Evolutionary conservation across 2,329 filamentous ascomycete species (phyloP).

Genomic region (Xylaria sp.): DNA sequence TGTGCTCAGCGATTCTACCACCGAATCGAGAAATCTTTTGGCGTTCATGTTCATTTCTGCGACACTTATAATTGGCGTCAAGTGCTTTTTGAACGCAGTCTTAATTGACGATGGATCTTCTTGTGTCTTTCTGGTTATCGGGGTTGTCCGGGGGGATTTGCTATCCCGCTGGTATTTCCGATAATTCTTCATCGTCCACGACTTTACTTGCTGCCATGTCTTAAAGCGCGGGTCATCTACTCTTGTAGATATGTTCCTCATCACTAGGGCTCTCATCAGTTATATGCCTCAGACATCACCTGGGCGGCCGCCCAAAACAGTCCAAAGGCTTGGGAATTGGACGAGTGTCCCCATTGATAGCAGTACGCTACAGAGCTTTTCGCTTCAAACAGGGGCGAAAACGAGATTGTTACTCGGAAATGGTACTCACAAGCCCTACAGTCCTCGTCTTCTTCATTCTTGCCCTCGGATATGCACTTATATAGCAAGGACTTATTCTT

Average conservation of each 20-base stretch:
- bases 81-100: not conserved
- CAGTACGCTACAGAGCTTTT: too few relatives aligned
- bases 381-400: not conserved
- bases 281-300: not conserved
- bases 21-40: not conserved
- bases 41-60: slow-evolving; percentile 11
- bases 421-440: slow-evolving; percentile 9
- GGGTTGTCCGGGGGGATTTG: not conserved
- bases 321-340: not conserved
- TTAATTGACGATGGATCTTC: not conserved
- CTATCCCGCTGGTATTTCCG: not conserved
- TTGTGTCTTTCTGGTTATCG: not conserved
- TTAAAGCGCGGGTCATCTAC: slow-evolving; percentile 20
- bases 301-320: not conserved
- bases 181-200: not conserved
- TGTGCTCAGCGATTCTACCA: slow-evolving; percentile 6
- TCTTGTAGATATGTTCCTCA: slow-evolving; percentile 6
- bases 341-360: too few relatives aligned
- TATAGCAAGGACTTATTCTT: slow-evolving; percentile 8
- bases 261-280: slow-evolving; percentile 6
- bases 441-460: not conserved
- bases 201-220: slow-evolving; percentile 22
- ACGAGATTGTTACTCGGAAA: not conserved
- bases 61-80: slow-evolving; percentile 7
- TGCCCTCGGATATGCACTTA: not conserved